Evolutionary conservation across 345 rosid genomes (phyloP), one percentile per base, ranked within the genome.

Genomic region (Toxicodendron radicans): DNA sequence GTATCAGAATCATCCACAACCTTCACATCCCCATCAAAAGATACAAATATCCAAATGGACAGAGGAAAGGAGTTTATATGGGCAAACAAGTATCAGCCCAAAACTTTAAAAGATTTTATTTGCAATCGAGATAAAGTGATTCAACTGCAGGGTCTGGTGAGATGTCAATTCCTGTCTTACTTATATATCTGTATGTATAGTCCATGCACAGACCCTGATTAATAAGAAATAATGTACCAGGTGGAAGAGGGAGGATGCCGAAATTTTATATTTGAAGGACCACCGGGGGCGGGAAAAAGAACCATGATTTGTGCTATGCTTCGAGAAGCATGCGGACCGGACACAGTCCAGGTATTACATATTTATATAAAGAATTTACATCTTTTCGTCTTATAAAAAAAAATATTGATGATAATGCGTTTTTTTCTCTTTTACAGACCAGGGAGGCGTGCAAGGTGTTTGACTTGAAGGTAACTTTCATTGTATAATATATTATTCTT

Each of bases 221-320:
- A 7, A 16, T 11, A 46, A 71, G 2, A 18, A 35, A 41, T 16
- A 9, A 17, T 27, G 56, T 13, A 12, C 16, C 27, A 66, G 53
- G 60, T 38, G 5, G 74, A 24, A 57, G 72, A 59, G 13, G 76
- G 71, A 46, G 81, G 35, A 10, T 75, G 77, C 21, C 81, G 64
- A 5, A 90, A 87, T 75, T 76, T 83, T 73, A 86, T 89, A 78
- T 82, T 89, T 62, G 81, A 89, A 86, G 93, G 93, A 66, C 87
- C 82, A 9, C 64, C 90, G 1, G 93, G 93, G 7, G 91, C 79
- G 24, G 93, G 93, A 16, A 89, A 89, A 80, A 74, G 81, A 75
- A 89, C 93, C 56, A 87, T 89, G 93, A 86, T 89, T 7, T 62
- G 78, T 79, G 93, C 91, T 51, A 77, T 87, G 82, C 84, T 89